Base-by-base conservation (phyloP, 2,329 filamentous ascomycete species). In the Aspergillus fischeri region DNA sequence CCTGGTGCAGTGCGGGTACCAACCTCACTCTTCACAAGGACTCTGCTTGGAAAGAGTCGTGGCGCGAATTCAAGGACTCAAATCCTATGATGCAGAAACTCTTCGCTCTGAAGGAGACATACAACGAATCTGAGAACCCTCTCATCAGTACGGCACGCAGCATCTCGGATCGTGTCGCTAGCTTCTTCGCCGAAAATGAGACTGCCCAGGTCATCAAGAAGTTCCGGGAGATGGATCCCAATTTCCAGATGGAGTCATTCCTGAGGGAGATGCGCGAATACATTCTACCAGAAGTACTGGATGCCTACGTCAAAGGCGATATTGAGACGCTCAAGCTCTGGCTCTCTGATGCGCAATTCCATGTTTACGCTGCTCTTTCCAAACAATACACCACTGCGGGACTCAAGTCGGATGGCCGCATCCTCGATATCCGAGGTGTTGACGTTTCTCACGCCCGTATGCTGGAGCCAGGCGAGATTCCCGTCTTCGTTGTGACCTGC, bases 171-270 rank as follows among this genome's bases (percentile, higher is more conserved):
- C 86, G 89, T 57, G 86, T 99, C 42, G 91, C 90, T 49, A 92
- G 94, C 28, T 99, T 97, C 79, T 99, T 99, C 65, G 94, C 94
- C 60, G 94, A 99, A 76, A 99, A 97, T 74, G 94, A 99, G 79
- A 97, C 92, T 0, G 94, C 94, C 29, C 89, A 88, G 83, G 94
- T 99, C 38, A 96, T 97, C 79, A 97, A 97, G 80, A 96, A 93
- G 75, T 96, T 99, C 82, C 88, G 93, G 49, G 85, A 92, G 67
- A 97, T 97, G 86, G 94, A 99, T 67, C 93, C 94, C 4, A 84
- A 83, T 64, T 99, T 99, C 82, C 91, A 97, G 73, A 84, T 96
- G 65, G 94, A 99, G 75, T 90, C 92, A 0, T 99, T 97, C 81
- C 78, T 97, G 52, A 89, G 90, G 63, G 94, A 99, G 69, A 90